Evolutionary conservation across 2,329 filamentous ascomycete species (phyloP), one percentile per base, ranked within the genome.

Genomic region (Arthrobotrys pseudoclavata): DNA sequence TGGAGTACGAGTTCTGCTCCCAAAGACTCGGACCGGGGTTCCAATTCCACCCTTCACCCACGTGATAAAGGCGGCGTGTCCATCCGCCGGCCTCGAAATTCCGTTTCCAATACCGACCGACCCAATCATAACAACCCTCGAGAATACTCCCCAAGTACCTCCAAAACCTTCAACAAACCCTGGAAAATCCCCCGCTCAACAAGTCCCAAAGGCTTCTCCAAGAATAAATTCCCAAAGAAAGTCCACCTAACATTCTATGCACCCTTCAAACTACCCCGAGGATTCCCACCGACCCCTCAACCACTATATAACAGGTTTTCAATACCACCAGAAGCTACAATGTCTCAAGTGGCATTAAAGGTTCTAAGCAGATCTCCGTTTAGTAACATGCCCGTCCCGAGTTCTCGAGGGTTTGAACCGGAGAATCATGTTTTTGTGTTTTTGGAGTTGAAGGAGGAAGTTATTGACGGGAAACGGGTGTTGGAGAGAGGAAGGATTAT

Each of bases 181-280:
- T 67, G 66, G 66, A 29, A 70, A n/a, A 10, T 42, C 13, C 34
- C 34, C 9, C 55, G 55, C 20, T 60, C 55, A n/a, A 60, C 55
- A 42, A 60, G 55, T 42, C 55, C 55, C 1, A 24, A 42, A 3
- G 55, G 55, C 10, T 60, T 22, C 20, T 60, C 55, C 9, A 76
- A 70, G 31, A 22, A 0, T n/a, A 66, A 50, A 48, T 70, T 53
- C 37, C 66, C 72, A 31, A 61, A 61, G 18, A 76, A 76, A 31
- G 50, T 76, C 7, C 72, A 76, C 15, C 42, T 76, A 4, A 76
- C 72, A 9, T 76, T 76, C 52, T 76, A 70, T n/a, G 29, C 15
- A 4, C 50, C 60, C 9, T 76, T 70, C 22, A 31, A 61, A n/a
- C 66, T 76, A 1, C 72, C 72, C 7, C 72, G 50, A 52, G 57